These are phyloP conservation scores for Hyphodiscus hymeniophilus DNA, from an alignment of 495 filamentous ascomycete genomes.

Conservation along the genomic window DNA sequence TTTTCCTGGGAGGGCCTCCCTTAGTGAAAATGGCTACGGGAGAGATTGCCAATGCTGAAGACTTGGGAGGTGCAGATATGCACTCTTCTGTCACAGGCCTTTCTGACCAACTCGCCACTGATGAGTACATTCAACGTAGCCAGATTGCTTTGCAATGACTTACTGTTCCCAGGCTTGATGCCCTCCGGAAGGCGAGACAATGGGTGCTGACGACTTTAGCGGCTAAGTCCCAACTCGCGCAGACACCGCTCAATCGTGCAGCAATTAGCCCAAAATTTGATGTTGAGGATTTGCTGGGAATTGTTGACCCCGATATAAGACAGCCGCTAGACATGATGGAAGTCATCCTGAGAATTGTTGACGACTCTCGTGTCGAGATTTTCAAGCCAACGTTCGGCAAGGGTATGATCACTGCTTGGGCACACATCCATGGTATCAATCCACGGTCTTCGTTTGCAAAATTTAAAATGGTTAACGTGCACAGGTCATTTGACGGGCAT, in stretches of 20 bases:
- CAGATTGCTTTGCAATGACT: background rate
- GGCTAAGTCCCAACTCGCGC: conserved; percentile 5
- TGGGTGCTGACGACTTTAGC: conserved; percentile 23
- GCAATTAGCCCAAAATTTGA: conserved; percentile 16
- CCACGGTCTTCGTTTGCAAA: background rate
- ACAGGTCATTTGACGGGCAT: conserved; percentile 26
- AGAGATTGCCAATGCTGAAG: conserved; percentile 26
- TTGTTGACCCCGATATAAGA: conserved; percentile 27
- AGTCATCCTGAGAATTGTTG: conserved; percentile 26
- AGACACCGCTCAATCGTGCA: background rate
- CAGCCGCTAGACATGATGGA: conserved; percentile 29
- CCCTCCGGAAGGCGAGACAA: conserved; percentile 26
- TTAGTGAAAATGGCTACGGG: conserved; percentile 31
- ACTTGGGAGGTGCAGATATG: conserved; percentile 27
- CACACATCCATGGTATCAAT: conserved; percentile 25
- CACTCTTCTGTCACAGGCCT: conserved; percentile 26
- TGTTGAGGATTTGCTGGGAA: conserved; percentile 21
- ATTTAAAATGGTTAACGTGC: background rate
- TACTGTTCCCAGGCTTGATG: conserved; percentile 22
- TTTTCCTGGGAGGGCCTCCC: conserved; percentile 27
- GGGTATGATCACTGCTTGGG: conserved; percentile 26
- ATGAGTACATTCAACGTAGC: conserved; percentile 22
- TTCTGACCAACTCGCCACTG: conserved; percentile 26
- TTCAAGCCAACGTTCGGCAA: conserved; percentile 28
- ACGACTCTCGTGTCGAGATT: conserved; percentile 22